These are phyloP conservation scores for Spinellus fusiger DNA, from an alignment of 192 early-diverging fungal species.

Conservation along the genomic window DNA sequence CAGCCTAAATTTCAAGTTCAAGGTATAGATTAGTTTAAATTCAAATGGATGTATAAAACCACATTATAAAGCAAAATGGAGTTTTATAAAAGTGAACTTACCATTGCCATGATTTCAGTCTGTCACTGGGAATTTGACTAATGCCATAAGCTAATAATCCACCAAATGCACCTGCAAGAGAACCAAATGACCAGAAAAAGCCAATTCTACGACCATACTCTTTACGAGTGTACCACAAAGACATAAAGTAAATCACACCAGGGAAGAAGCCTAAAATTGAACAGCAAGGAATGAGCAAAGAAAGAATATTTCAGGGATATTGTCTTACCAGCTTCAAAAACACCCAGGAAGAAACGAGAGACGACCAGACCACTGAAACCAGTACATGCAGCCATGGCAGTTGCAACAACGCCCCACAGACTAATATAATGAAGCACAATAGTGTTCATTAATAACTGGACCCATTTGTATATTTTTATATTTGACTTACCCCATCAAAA, in stretches of 20 bases:
- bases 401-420: constrained; percentile 42
- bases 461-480: no score
- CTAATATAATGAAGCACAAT: no score
- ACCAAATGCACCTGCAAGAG: constrained; percentile 51
- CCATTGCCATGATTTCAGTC: constrained; percentile 45
- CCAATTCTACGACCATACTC: constrained; percentile 47
- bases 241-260: constrained; percentile 46
- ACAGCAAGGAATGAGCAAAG: background rate
- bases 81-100: background rate
- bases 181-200: constrained; percentile 42
- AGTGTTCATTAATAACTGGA: no score
- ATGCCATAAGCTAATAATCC: constrained; percentile 59
- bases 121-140: constrained; percentile 6
- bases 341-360: constrained; percentile 49
- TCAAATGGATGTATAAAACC: background rate
- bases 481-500: constrained; percentile 7
- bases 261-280: constrained; percentile 36
- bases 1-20: constrained; percentile 25
- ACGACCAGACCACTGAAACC: constrained; percentile 34
- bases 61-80: background rate
- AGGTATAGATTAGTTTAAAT: background rate
- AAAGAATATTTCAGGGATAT: background rate
- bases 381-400: constrained; percentile 42
- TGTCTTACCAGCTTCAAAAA: constrained; percentile 36
- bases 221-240: constrained; percentile 52